Base-by-base conservation (phyloP, 2,329 filamentous ascomycete species). In the Simplicillium sp. region DNA sequence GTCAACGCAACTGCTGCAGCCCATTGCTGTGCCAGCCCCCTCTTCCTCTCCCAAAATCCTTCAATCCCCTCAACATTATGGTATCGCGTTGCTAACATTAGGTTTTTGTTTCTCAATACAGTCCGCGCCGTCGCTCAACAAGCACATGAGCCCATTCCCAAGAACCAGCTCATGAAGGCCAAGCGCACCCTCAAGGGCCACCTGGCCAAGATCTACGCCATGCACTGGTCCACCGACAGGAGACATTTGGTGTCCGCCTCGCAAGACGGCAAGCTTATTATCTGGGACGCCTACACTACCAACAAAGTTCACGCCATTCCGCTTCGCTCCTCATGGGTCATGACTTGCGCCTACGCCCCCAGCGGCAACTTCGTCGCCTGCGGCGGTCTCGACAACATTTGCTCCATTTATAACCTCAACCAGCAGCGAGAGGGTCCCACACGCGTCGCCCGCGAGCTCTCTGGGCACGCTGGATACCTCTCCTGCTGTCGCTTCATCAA, bases 301-400 rank as follows among this genome's bases (percentile, higher is more conserved):
- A 97, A 98, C 75, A 98, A 98, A 67, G 92, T 98, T 47, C 92
- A 98, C 67, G 92, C 92, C 62, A 97, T 98, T 54, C 92, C 92
- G 29, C 75, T 98, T 44, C 82, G 92, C 49, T 97, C 92, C 12
- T 98, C 92, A 12, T 98, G 92, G 92, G 92, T 98, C 66, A 98
- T 98, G 92, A 98, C 92, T 50, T 98, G 92, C 76, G 92, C 92
- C 59, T 98, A 98, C 64, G 90, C 92, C 46, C 92, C 92, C 11
- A 95, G 88, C 59, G 92, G 92, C 42, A 98, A 98, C 71, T 98
- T 90, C 61, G 92, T 98, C 44, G 92, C 92, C 42, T 98, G 92
- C 61, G 92, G 92, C 76, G 92, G 92, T 72, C 78, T 97, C 49
- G 92, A 98, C 69, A 98, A 98, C 68, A 97, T 98, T 60, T 97